These are phyloP conservation scores for Alternaria burnsii DNA, from an alignment of 2,329 filamentous ascomycete species.

Conservation along the genomic window DNA sequence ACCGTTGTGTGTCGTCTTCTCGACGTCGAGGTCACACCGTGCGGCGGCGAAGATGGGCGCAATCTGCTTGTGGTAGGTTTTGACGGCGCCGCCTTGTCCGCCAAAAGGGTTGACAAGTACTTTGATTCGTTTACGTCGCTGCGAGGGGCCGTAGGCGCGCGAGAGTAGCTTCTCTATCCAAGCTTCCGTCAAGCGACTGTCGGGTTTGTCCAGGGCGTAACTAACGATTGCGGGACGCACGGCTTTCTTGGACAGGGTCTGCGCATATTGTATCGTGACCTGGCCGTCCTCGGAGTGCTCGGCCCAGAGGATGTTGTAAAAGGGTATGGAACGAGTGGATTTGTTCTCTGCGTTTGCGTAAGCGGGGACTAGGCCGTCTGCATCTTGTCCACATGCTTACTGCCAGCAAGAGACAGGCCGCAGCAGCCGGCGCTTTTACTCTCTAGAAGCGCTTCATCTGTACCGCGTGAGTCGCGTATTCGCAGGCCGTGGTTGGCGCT, in stretches of 20 bases:
- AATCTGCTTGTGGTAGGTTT: slow-evolving; percentile 76
- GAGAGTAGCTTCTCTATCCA: slow-evolving; percentile 74
- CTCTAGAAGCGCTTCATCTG: slow-evolving; percentile 64
- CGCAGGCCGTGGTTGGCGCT: background rate
- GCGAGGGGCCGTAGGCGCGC: slow-evolving; percentile 73
- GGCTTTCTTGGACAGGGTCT: slow-evolving; percentile 62
- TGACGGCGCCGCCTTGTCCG: slow-evolving; percentile 78
- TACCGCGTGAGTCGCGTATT: slow-evolving; percentile 10
- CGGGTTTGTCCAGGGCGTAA: slow-evolving; percentile 66
- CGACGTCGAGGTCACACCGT: slow-evolving; percentile 76
- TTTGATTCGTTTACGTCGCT: slow-evolving; percentile 79
- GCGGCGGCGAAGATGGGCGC: slow-evolving; percentile 86
- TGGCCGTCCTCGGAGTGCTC: slow-evolving; percentile 65
- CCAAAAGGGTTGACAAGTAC: slow-evolving; percentile 91
- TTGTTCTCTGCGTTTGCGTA: slow-evolving; percentile 52
- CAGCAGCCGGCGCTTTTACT: slow-evolving; percentile 63
- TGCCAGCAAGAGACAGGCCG: slow-evolving; percentile 60
- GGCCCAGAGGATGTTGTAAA: slow-evolving; percentile 87
- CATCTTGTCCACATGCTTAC: slow-evolving; percentile 44
- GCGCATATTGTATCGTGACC: slow-evolving; percentile 78
- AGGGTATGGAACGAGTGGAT: slow-evolving; percentile 69
- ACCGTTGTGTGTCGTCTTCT: slow-evolving; percentile 74
- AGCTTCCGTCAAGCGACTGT: slow-evolving; percentile 57
- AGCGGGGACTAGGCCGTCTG: slow-evolving; percentile 6
- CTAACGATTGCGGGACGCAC: slow-evolving; percentile 69